Evolutionary conservation across 176 grass and related monocot genomes (phyloP).

Genomic region (Cenchrus purpureus): DNA sequence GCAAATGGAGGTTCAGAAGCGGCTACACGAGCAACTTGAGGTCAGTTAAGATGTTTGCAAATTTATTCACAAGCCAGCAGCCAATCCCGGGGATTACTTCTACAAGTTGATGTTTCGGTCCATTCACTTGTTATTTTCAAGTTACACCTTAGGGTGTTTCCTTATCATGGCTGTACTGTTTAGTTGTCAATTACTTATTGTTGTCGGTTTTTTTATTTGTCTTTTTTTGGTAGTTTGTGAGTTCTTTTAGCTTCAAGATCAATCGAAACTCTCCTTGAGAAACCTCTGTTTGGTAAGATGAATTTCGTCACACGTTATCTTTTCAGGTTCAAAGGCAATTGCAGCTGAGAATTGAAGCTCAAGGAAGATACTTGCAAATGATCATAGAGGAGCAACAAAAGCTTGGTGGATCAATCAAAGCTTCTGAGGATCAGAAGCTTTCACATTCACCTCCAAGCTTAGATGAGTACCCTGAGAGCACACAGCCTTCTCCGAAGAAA

Average conservation of each 20-base stretch:
- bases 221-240: background rate
- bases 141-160: background rate
- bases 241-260: background rate
- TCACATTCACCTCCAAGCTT: constrained; percentile 55
- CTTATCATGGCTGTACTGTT: background rate
- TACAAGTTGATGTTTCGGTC: background rate
- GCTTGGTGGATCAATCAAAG: constrained; percentile 58
- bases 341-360: constrained; percentile 96
- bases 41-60: constrained; percentile 43
- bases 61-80: background rate
- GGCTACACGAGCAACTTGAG: constrained; percentile 95
- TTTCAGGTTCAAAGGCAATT: constrained; percentile 94
- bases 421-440: constrained; percentile 61
- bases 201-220: background rate
- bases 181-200: background rate
- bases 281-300: background rate
- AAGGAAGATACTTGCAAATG: constrained; percentile 91
- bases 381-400: constrained; percentile 96
- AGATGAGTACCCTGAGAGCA: constrained; percentile 59
- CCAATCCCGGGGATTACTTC: background rate
- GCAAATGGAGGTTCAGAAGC: constrained; percentile 99
- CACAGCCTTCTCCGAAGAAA: constrained; percentile 59
- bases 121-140: constrained; percentile 6
- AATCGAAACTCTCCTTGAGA: background rate
- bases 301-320: constrained; percentile 15